Base-by-base conservation (phyloP, 2,329 filamentous ascomycete species). In the Fusarium subtropicale region DNA sequence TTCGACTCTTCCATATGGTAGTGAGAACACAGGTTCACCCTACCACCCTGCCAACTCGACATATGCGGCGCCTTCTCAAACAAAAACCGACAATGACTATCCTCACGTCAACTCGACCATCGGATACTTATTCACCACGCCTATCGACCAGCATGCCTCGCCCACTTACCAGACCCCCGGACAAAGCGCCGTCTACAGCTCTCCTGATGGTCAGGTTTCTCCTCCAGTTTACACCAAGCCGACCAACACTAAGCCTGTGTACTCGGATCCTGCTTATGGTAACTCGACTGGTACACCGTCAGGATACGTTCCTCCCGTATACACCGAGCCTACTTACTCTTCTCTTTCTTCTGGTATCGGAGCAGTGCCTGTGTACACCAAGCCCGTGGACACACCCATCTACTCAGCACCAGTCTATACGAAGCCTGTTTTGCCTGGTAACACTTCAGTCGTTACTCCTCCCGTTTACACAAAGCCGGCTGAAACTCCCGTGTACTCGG, bases 91-190 rank as follows among this genome's bases (percentile, higher is more conserved):
- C 24, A 12, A 52, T 38, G 64, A 47, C 4, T 55, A 68, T 20
- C 64, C 68, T 44, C 59, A 62, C 60, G 58, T 68, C 56, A 71
- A 71, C 60, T 71, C 68, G 11, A 71, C 68, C 8, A 22, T 58
- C 7, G 59, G 45, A 16, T 52, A 67, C 30, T 47, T 63, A 24
- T 63, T 56, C 55, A 58, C 67, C 26, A 48, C 56, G 13, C 59
- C 65, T 9, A 24, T 57, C 38, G 48, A 62, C 6, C 47, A 46
- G 26, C 47, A 62, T 50, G 33, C 41, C 31, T 57, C 63, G 16
- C 42, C 31, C 3, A 56, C 55, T 11, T 55, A 64, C n/a, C 45
- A 47, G 28, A 44, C 51, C 11, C 47, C 65, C 16, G 41, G 47
- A 20, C 63, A 60, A 15, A 64, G 55, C 13, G 52, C 31, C 16